Evolutionary conservation across 805 yeast species (phyloP), one percentile per base, ranked within the genome.

Genomic region (Candida gorgasii): DNA sequence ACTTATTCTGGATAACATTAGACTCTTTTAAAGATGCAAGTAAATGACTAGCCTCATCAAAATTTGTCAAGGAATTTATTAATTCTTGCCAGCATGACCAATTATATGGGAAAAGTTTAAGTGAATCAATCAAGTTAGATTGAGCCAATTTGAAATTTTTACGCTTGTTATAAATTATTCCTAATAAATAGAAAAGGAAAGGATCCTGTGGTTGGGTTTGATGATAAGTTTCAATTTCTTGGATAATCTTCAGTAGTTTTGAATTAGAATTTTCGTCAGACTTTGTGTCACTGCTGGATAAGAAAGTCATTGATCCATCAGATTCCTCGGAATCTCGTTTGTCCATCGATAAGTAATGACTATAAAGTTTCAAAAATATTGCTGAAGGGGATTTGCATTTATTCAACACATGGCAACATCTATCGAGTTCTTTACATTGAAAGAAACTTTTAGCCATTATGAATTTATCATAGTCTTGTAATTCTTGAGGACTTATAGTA

Each of bases 61-160:
- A 72, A 22, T 79, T 74, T 6, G 77, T 62, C 20, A 88, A 63
- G 40, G 87, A 79, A 3, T 79, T 67, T 9, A 80, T 66, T 29
- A 93, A 68, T 57, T 92, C 97, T 44, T 76, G 73, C 97, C 97
- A 93, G 45, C 93, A 85, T 42, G 90, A 78, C 99, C 99, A 93
- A 60, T 92, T 92, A 60, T 75, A 86, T 0, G 97, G 96, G 52
- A 83, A 89, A 20, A 73, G 39, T 17, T 74, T 67, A 11, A 92
- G 57, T 1, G 97, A 84, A 36, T 72, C 72, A 22, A 80, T 68
- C 23, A 90, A 72, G 34, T 69, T 67, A 17, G 75, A 69, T 44
- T 83, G 80, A 0, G 97, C 97, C 26, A 67, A 59, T 1, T 65
- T 50, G n/a, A 64, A 63, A 49, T 84, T 80, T 37, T 81, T 80